Percentiles rank a stretch among this genome's conserved stretches.
Conservation (phyloP, 176 grass and related monocot species). For the Miscanthus lutarioriparius region DNA sequence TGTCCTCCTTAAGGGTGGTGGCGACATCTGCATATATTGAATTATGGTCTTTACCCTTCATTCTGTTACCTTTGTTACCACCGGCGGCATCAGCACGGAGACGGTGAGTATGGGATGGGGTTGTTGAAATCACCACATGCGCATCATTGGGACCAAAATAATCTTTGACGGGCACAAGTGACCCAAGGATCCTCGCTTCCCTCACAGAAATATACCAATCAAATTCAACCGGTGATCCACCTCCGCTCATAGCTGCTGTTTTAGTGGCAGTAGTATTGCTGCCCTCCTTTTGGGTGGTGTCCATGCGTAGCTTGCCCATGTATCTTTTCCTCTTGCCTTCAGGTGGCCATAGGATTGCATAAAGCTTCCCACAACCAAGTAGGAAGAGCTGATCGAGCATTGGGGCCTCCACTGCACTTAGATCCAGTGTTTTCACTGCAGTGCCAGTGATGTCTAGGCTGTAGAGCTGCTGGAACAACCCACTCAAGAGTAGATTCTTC, state of each 20-base stretch:
- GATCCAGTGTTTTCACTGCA: constrained; percentile 6
- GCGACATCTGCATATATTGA: no score
- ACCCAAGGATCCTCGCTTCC: neutral
- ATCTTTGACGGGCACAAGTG: neutral
- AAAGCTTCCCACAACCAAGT: neutral
- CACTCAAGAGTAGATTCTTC: neutral
- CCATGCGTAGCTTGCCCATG: neutral
- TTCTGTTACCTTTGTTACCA: neutral
- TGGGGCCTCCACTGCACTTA: accelerated
- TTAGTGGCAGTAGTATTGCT: no score
- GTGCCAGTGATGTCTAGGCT: neutral
- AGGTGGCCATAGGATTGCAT: neutral
- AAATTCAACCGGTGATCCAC: no score
- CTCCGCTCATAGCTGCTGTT: no score
- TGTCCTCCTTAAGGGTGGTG: no score
- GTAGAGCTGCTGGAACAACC: neutral
- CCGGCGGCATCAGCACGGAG: no score
- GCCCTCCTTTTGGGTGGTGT: neutral
- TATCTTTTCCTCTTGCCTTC: neutral
- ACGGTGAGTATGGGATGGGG: no score
- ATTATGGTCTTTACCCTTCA: no score
- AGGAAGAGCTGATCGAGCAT: neutral
- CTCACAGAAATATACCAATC: neutral
- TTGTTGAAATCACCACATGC: neutral
- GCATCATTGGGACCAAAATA: accelerated